These are phyloP conservation scores for Fusarium nisikadoi DNA, from an alignment of 2,329 filamentous ascomycete genomes.

Conservation along the genomic window DNA sequence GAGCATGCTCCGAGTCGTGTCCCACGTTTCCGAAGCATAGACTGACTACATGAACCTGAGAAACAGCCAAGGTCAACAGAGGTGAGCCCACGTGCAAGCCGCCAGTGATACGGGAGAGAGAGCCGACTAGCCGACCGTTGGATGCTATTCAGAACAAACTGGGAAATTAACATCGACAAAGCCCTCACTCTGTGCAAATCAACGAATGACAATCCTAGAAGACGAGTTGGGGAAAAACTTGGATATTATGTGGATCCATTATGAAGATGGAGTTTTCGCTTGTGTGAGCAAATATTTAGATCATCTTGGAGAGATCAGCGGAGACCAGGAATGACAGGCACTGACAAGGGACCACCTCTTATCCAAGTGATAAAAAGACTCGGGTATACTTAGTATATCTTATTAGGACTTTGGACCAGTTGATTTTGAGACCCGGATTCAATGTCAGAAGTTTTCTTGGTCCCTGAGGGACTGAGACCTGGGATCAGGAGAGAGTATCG, in stretches of 20 bases:
- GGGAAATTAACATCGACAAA: not conserved
- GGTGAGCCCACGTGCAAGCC: not conserved
- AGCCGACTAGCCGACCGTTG: not conserved
- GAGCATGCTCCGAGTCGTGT: slow-evolving; percentile 13
- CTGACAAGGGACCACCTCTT: not conserved
- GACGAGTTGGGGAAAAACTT: slow-evolving; percentile 9
- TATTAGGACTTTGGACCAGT: too few relatives aligned
- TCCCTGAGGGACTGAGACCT: not conserved
- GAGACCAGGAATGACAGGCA: slow-evolving; percentile 4
- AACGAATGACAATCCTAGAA: not conserved
- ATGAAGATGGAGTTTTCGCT: slow-evolving; percentile 16
- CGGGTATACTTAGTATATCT: too few relatives aligned
- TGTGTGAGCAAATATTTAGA: slow-evolving; percentile 18
- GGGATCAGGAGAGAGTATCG: not conserved
- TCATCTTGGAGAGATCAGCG: slow-evolving; percentile 16
- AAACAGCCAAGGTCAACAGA: not conserved
- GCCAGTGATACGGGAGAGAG: not conserved
- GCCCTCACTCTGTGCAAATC: not conserved
- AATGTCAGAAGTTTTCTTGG: too few relatives aligned
- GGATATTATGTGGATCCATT: slow-evolving; percentile 30
- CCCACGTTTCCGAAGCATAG: slow-evolving; percentile 14
- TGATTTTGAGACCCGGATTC: too few relatives aligned
- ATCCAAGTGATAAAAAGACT: too few relatives aligned
- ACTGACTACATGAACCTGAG: not conserved
- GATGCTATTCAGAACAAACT: not conserved